Base-by-base conservation (phyloP, 805 yeast species). In the Maudiozyma saulgeensis region DNA sequence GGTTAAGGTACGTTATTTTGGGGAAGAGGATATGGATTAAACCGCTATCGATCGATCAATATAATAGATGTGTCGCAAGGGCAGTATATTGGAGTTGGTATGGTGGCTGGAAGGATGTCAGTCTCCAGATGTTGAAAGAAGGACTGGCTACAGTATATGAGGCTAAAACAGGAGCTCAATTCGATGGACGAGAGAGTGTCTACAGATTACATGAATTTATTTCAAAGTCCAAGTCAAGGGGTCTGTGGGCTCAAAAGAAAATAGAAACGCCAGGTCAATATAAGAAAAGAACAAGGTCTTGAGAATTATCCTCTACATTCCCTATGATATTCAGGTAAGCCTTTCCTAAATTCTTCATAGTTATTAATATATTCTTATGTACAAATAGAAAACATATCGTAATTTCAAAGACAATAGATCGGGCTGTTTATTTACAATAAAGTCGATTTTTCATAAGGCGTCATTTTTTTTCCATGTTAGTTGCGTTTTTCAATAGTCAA, bases 61-160 rank as follows among this genome's bases (percentile, higher is more conserved):
- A 93, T 65, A 84, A 82, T 49, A 69, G 99, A 48, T 82, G 88
- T 31, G 97, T 93, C 4, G 89, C 88, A 0, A 81, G 84, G 55
- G 91, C 84, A 3, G 67, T 72, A 35, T 73, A 80, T 28, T 77
- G 77, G 63, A 64, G 64, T 15, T 66, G 70, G 64, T 77, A 80
- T 69, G 79, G 81, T 19, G 93, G 95, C 0, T 76, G 75, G 56
- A 78, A 76, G 52, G 96, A 93, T 61, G 82, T 93, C 15, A 84
- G 96, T 59, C 79, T 82, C 6, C 93, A 91, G 64, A 88, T 93
- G 96, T 68, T 93, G 16, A 75, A 79, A 43, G 69, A 76, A 39
- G 99, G 99, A 0, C 71, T 89, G 61, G 97, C 87, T 0, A 79
- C 89, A 0, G 90, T 90, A 0, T 93, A 93, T 59, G 98, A 91